Conservation (phyloP, 129 eudicot genomes). For the Silybum marianum region DNA sequence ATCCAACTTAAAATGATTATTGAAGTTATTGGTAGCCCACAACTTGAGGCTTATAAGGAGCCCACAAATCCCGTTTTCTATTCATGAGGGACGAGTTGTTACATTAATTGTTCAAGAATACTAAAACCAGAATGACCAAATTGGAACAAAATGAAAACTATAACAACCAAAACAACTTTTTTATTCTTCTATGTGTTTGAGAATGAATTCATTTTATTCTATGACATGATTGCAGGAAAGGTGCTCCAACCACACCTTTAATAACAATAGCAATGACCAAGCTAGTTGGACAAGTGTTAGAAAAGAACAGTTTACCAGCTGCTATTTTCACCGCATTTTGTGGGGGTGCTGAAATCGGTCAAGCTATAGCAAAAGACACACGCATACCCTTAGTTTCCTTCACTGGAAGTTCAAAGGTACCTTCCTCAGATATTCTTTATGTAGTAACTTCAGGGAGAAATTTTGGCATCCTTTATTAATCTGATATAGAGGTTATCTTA, state of each 20-base stretch:
- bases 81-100: too few species aligned
- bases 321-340: constrained; percentile 91
- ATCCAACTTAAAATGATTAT: too few species aligned
- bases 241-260: constrained; percentile 98
- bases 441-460: not conserved
- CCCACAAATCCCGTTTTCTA: too few species aligned
- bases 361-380: constrained; percentile 86
- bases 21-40: too few species aligned
- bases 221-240: constrained; percentile 63
- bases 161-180: not conserved
- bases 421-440: not conserved
- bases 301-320: constrained; percentile 81
- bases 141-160: not conserved
- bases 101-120: not conserved
- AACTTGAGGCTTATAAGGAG: too few species aligned
- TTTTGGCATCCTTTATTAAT: not conserved
- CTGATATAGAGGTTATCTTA: constrained; percentile 5
- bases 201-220: constrained; percentile 9
- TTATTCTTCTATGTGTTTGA: constrained; percentile 6
- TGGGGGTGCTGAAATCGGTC: constrained; percentile 98
- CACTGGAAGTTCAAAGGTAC: constrained; percentile 99
- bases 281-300: constrained; percentile 74
- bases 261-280: constrained; percentile 89
- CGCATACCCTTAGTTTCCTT: constrained; percentile 95
- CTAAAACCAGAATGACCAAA: not conserved